phyloP scores from a whole-genome alignment of 257 asterid genomes.

The Solanum tarijense region DNA sequence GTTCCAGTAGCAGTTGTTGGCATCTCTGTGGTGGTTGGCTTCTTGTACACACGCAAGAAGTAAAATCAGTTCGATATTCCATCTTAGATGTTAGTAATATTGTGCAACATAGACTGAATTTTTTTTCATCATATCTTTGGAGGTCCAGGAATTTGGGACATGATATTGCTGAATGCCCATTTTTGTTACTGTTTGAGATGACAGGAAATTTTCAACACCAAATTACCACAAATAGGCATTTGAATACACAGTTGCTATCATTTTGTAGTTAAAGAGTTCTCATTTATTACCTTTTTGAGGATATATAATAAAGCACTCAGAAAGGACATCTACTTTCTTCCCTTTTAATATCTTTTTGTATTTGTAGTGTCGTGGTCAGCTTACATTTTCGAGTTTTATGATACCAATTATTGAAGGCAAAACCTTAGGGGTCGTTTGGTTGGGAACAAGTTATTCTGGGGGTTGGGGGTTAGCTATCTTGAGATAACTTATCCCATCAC shows the following conservation, averaged over 20 bases:
- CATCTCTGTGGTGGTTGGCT: conserved; percentile 40
- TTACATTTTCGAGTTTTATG: background rate
- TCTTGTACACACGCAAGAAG: conserved; percentile 49
- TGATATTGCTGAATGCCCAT: background rate
- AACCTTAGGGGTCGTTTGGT: background rate
- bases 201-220: background rate
- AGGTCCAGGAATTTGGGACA: background rate
- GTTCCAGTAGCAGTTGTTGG: conserved; percentile 50
- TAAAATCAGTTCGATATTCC: conserved; percentile 8
- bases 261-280: background rate
- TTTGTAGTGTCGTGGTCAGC: background rate
- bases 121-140: background rate
- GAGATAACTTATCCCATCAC: too few species aligned
- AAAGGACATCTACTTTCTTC: background rate
- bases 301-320: background rate
- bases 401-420: background rate
- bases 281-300: background rate
- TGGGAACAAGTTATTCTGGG: too few species aligned
- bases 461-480: too few species aligned
- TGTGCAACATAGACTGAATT: background rate
- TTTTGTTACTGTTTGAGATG: background rate
- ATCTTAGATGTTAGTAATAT: background rate
- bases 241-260: background rate
- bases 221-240: background rate
- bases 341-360: background rate